These are phyloP conservation scores for Colletotrichum sp. DNA, from an alignment of 2,329 filamentous ascomycete species.

Conservation along the genomic window DNA sequence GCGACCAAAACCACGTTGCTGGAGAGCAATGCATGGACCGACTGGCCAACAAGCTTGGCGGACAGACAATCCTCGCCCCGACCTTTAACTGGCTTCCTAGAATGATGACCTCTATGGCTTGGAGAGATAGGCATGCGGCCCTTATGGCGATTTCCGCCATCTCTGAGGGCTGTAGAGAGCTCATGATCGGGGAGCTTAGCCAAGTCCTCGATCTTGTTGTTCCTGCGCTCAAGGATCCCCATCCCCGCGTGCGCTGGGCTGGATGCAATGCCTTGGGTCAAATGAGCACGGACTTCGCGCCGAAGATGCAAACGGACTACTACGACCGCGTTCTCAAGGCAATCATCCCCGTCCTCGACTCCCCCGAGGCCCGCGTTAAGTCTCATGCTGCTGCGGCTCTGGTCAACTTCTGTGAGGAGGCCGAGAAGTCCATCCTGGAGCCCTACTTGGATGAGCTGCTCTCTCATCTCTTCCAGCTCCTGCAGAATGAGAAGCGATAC, in stretches of 20 bases:
- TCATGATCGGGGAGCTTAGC: slow-evolving; percentile 94
- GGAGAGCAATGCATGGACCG: slow-evolving; percentile 99
- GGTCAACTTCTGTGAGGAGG: slow-evolving; percentile 99
- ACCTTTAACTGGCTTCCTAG: slow-evolving; percentile 97
- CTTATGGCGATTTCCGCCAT: slow-evolving; percentile 99
- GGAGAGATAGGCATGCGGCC: slow-evolving; percentile 94
- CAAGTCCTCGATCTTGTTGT: slow-evolving; percentile 96
- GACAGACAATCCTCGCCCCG: slow-evolving; percentile 87
- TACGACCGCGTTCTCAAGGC: slow-evolving; percentile 86
- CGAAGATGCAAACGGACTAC: slow-evolving; percentile 96
- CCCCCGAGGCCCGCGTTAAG: slow-evolving; percentile 90
- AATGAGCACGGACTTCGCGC: slow-evolving; percentile 99
- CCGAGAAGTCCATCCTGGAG: slow-evolving; percentile 88
- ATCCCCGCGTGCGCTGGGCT: slow-evolving; percentile 94
- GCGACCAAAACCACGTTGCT: slow-evolving; percentile 95
- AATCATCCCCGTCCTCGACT: slow-evolving; percentile 91
- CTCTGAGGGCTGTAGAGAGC: slow-evolving; percentile 92
- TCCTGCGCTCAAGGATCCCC: slow-evolving; percentile 85
- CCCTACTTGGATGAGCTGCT: slow-evolving; percentile 92
- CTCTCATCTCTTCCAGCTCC: slow-evolving; percentile 81
- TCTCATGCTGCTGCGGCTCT: slow-evolving; percentile 96
- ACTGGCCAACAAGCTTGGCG: slow-evolving; percentile 94
- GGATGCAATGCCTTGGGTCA: slow-evolving; percentile 98
- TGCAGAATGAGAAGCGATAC: slow-evolving; percentile 92
- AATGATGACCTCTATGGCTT: slow-evolving; percentile 95